phyloP scores from a whole-genome alignment of 2,329 filamentous ascomycete species.

The Aspergillus brunneoviolaceus region DNA sequence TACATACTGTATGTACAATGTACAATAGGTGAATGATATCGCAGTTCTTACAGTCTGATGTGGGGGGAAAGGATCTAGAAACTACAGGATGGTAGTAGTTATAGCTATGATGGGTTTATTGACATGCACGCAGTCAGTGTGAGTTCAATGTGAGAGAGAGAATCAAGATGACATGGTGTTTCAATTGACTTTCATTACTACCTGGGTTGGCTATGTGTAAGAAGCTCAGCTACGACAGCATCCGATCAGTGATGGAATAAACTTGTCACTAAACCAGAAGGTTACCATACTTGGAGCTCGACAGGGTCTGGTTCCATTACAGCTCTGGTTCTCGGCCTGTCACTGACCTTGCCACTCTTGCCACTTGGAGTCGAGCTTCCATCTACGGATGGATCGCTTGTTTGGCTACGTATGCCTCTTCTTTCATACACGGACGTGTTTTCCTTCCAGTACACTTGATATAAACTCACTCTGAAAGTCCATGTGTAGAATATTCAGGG shows the following conservation, averaged over 20 bases:
- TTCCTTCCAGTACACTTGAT: background rate
- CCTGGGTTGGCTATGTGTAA: background rate
- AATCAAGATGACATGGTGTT: background rate
- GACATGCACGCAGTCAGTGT: background rate
- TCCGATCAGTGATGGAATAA: constrained; percentile 8
- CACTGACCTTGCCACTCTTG: background rate
- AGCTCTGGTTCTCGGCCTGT: constrained; percentile 6
- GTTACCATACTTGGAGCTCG: constrained; percentile 20
- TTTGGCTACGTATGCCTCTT: too few species aligned
- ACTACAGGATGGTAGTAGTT: background rate
- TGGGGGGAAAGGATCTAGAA: background rate
- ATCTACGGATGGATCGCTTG: too few species aligned
- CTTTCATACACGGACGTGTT: background rate
- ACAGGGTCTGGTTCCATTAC: constrained; percentile 15
- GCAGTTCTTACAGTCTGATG: background rate
- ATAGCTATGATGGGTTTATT: too few species aligned
- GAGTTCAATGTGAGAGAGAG: too few species aligned
- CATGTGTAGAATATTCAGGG: background rate
- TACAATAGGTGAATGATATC: too few species aligned
- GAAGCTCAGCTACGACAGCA: background rate
- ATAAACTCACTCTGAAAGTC: background rate
- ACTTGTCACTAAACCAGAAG: constrained; percentile 18
- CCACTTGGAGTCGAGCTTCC: background rate
- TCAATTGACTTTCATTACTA: background rate
- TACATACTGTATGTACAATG: background rate